phyloP scores from a whole-genome alignment of 1,284 basidiomycete genomes.

The Fistulina hepatica region DNA sequence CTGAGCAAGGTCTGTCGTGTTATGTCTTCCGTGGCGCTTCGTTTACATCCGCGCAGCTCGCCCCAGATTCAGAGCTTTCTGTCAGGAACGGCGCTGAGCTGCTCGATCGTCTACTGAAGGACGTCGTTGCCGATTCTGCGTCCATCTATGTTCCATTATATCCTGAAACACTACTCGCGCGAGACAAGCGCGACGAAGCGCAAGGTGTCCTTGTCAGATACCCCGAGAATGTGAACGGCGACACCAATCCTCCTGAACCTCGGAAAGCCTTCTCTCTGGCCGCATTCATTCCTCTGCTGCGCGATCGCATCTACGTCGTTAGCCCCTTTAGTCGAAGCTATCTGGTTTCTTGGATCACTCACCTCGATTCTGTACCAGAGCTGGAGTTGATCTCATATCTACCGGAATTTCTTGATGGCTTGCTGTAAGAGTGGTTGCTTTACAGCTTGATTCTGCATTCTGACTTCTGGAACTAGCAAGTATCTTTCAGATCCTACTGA shows the following conservation, averaged over 20 bases:
- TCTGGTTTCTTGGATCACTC: slow-evolving; percentile 92
- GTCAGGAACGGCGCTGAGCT: slow-evolving; percentile 99
- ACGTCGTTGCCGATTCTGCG: slow-evolving; percentile 95
- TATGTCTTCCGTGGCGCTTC: slow-evolving; percentile 3
- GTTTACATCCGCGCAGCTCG: slow-evolving; percentile 48
- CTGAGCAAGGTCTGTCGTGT: slow-evolving; percentile 72
- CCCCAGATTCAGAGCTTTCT: slow-evolving; percentile 91
- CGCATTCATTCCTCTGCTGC: slow-evolving; percentile 88
- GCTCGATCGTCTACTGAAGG: slow-evolving; percentile 93
- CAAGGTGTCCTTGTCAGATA: slow-evolving; percentile 56
- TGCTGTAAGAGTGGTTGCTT: slow-evolving; percentile 70
- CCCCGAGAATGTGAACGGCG: slow-evolving; percentile 40
- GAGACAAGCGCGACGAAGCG: slow-evolving; percentile 39
- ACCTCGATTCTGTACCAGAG: slow-evolving; percentile 94
- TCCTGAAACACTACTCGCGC: slow-evolving; percentile 63
- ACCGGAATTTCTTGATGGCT: slow-evolving; percentile 89
- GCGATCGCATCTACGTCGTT: slow-evolving; percentile 90
- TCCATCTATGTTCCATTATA: slow-evolving; percentile 91
- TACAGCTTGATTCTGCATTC: slow-evolving; percentile 1
- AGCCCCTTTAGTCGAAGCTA: slow-evolving; percentile 96
- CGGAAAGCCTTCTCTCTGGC: slow-evolving; percentile 86
- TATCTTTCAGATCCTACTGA: slow-evolving; percentile 93
- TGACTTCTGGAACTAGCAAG: slow-evolving; percentile 42
- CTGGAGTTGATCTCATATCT: slow-evolving; percentile 91
- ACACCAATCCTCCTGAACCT: slow-evolving; percentile 33